Base-by-base conservation (phyloP, 306 rosid species). In the Vigna reflexopilosa region DNA sequence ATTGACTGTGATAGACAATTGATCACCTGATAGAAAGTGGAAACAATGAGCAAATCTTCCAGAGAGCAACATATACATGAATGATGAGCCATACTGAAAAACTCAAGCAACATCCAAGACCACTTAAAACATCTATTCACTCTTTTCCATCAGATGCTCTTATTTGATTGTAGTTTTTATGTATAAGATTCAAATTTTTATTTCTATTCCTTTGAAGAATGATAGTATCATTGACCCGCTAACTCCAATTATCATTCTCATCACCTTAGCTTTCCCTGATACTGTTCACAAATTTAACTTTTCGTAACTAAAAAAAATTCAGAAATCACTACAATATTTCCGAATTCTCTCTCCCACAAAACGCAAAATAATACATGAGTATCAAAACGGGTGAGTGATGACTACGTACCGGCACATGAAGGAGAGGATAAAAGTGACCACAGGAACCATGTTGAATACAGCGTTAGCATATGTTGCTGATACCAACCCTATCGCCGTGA, bases 21-120 rank as follows among this genome's bases (percentile, higher is more conserved):
- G 98, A 95, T 84, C 72, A 83, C 81, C 92, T 95, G 54, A 95
- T 95, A 75, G 98, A 95, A 87, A 95, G 98, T 72, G 98, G 98
- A 87, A 92, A 91, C 61, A 92, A 17, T 17, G 19, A 20, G 22
- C 22, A 20, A 20, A 20, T 1, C 0, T 20, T 1, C 1, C 1
- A 22, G 24, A 22, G 24, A 22, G 24, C 1, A 22, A 22, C 24
- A 22, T 40, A 7, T 17, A 9, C 61, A 32, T 56, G 34, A 10
- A 56, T 22, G 14, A 56, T 56, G 32, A 20, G 32, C 62, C 34
- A 20, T 56, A 1, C 1, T 9, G 62, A 56, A 56, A 56, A 56
- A 22, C 62, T 56, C 13, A 56, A 19, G 32, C 62, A 56, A 22
- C 59, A 17, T 17, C 26, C 26, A 8, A 54, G 8, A 7, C 59